A percentile compares a stretch with the other conserved stretches of the same genome.
Conservation (phyloP, 2,329 filamentous ascomycete species). For the Aschersonia sp. region DNA sequence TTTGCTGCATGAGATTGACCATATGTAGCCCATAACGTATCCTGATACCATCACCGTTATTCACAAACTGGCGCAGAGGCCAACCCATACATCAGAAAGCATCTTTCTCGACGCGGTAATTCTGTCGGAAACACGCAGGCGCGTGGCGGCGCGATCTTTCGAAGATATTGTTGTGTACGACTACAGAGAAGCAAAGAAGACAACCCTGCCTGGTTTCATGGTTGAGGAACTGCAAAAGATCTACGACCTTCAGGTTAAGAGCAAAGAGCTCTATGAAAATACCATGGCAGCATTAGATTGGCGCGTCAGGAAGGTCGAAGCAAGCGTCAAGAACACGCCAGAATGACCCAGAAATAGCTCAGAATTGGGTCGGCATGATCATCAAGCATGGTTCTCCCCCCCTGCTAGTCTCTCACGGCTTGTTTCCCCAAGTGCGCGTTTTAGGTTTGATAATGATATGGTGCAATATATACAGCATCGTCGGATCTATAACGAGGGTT, state of each 20-base stretch:
- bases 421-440: too few species aligned
- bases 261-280: slow-evolving; percentile 6
- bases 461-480: not conserved
- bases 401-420: too few species aligned
- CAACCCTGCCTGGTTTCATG: slow-evolving; percentile 26
- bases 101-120: slow-evolving; percentile 50
- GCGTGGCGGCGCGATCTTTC: slow-evolving; percentile 56
- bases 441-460: too few species aligned
- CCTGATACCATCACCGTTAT: slow-evolving; percentile 74
- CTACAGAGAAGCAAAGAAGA: slow-evolving; percentile 19
- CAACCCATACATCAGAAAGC: slow-evolving; percentile 24
- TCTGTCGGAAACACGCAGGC: slow-evolving; percentile 59
- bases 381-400: not conserved
- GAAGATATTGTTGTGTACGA: slow-evolving; percentile 31
- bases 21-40: slow-evolving; percentile 58
- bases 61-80: slow-evolving; percentile 53
- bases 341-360: not conserved
- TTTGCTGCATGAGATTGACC: not conserved
- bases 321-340: not conserved
- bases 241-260: slow-evolving; percentile 18
- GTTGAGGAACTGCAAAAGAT: slow-evolving; percentile 19
- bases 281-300: slow-evolving; percentile 6
- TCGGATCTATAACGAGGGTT: not conserved
- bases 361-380: not conserved
- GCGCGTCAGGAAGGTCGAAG: slow-evolving; percentile 2